Evolutionary conservation across 2,329 filamentous ascomycete species (phyloP), one percentile per base, ranked within the genome.

Genomic region (Bertia moriformis): DNA sequence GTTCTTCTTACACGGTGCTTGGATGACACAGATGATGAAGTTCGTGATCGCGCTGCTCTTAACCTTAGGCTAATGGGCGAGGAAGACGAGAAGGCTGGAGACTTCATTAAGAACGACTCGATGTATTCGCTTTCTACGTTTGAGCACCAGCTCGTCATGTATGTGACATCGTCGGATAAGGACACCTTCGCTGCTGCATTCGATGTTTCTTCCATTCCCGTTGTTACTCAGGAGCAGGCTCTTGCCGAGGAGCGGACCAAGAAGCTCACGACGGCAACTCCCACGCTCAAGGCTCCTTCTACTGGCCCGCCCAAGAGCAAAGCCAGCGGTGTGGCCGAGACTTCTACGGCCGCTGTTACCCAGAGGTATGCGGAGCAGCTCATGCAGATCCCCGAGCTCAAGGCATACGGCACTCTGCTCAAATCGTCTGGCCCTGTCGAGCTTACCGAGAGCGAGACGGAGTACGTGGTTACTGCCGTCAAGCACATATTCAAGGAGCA

Each of bases 401-500:
- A 82, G 54, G 78, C 82, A 46, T 94, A 94, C 57, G 91, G 91
- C 50, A 72, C 71, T 46, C 76, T 96, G 12, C 82, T 98, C 66
- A 96, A 95, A 66, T 95, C 88, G 33, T 93, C 86, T 42, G 62
- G 75, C 18, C 64, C 83, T 38, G 75, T 93, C 48, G 89, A 95
- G 60, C 78, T 98, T 45, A 96, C 91, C 14, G 91, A 98, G 59
- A 85, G 86, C 39, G 91, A 96, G 62, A 96, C 89, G 15, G 91
- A 98, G 60, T 98, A 98, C 51, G 87, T 95, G 38, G 91, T 98
- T 43, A 78, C 73, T 24, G 79, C 91, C 17, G 74, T 95, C 60
- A 98, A 98, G 68, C 91, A 98, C 57, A 78, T 98, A 52, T 98
- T 95, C 78, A 93, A 93, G 64, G 85, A 94, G 57, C 85, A 96